Percentiles rank a stretch among this genome's conserved stretches.
Evolutionary conservation across 352 stramenopile genomes (phyloP).

Genomic region (Phytophthora multivora): DNA sequence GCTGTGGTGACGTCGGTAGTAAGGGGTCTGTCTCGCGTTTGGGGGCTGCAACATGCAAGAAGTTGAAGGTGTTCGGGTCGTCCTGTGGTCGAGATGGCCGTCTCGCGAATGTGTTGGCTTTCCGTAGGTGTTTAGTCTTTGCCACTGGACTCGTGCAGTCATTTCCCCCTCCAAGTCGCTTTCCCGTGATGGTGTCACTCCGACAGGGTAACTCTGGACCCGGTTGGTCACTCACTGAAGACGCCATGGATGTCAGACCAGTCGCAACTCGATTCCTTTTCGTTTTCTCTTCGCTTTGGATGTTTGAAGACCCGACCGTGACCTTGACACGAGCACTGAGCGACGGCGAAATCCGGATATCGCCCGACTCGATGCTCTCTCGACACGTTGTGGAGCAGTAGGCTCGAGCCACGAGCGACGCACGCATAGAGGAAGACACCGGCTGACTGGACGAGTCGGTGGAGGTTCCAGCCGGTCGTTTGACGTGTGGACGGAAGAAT

Average conservation of each 20-base stretch:
- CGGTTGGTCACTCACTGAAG: conserved; percentile 11
- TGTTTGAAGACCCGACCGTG: conserved; percentile 9
- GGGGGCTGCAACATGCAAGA: conserved; percentile 35
- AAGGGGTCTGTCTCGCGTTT: conserved; percentile 6
- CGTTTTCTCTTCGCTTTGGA: conserved; percentile 7
- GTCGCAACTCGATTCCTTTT: conserved; percentile 15
- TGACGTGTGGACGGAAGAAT: conserved; percentile 46
- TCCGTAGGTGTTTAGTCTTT: conserved; percentile 8
- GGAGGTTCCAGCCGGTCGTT: conserved; percentile 6
- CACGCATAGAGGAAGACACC: conserved; percentile 31
- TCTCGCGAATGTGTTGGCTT: conserved; percentile 16
- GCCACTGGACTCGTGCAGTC: background rate
- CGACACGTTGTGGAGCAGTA: conserved; percentile 52
- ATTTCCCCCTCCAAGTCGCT: conserved; percentile 10
- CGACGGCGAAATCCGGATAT: conserved; percentile 47
- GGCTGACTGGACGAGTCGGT: conserved; percentile 3
- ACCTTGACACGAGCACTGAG: conserved; percentile 38
- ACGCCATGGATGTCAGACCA: conserved; percentile 9
- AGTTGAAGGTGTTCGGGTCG: conserved; percentile 28
- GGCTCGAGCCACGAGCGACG: conserved; percentile 33
- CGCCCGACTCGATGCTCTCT: conserved; percentile 39
- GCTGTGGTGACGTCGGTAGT: background rate
- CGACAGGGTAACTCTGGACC: conserved; percentile 4
- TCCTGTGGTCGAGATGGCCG: conserved; percentile 15
- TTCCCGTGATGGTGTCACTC: conserved; percentile 12